Conservation (phyloP, 352 stramenopile genomes). For the Phytophthora pistaciae region DNA sequence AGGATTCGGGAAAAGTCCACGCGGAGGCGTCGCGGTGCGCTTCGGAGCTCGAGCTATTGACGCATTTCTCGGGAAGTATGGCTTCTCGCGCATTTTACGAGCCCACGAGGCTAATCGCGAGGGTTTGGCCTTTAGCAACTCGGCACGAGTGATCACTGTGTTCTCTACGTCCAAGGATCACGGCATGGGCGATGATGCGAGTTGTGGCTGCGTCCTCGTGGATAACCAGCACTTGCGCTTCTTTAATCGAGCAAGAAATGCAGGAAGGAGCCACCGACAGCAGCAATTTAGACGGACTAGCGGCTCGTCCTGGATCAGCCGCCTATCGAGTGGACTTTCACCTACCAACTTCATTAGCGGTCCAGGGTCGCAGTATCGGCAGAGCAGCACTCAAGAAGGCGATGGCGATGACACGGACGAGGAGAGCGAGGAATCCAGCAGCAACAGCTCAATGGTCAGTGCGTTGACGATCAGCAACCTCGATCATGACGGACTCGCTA, state of each 20-base stretch:
- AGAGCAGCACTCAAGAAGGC: background rate
- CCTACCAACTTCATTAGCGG: background rate
- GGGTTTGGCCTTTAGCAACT: slow-evolving; percentile 73
- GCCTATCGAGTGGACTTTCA: slow-evolving; percentile 13
- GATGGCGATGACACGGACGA: slow-evolving; percentile 29
- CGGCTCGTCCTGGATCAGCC: slow-evolving; percentile 17
- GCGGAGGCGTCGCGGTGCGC: slow-evolving; percentile 67
- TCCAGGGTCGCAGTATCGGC: background rate
- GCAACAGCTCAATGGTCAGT: background rate
- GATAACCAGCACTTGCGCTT: slow-evolving; percentile 66
- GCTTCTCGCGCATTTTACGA: slow-evolving; percentile 71
- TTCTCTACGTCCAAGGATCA: slow-evolving; percentile 85
- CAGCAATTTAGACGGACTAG: slow-evolving; percentile 17
- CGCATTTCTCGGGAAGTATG: slow-evolving; percentile 64
- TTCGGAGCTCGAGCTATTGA: slow-evolving; percentile 81
- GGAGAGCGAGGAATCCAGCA: slow-evolving; percentile 12
- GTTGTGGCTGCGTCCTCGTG: slow-evolving; percentile 72
- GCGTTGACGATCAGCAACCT: slow-evolving; percentile 16
- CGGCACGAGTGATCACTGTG: slow-evolving; percentile 67
- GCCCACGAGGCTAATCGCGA: slow-evolving; percentile 89
- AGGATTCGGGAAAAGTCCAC: slow-evolving; percentile 60
- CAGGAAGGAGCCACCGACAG: slow-evolving; percentile 27
- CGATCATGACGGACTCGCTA: slow-evolving; percentile 6
- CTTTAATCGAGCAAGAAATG: slow-evolving; percentile 55
- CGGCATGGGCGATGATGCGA: slow-evolving; percentile 63